Evolutionary conservation across 225 moss, liverwort and hornwort genomes (phyloP).

Genomic region (Straminergon stramineum): DNA sequence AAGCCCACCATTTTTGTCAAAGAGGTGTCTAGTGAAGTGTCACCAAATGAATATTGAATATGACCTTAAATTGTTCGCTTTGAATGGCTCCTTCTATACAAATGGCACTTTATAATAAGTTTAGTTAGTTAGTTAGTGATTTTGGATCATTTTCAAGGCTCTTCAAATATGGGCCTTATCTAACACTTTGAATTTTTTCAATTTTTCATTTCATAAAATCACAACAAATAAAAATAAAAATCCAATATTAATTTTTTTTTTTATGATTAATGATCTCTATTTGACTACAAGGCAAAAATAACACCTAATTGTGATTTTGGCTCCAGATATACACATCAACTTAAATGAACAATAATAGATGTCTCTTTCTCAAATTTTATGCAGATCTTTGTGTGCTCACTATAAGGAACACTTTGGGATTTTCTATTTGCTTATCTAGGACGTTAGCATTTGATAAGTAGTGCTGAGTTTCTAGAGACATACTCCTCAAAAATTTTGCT

Average conservation of each 20-base stretch:
- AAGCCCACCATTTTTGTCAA: not conserved
- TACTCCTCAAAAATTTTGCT: not conserved
- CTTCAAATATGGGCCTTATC: not conserved
- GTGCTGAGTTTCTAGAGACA: not conserved
- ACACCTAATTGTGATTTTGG: not conserved
- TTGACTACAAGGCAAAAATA: not conserved
- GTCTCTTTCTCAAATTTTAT: not conserved
- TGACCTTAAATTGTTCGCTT: not conserved
- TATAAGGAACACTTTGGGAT: not conserved
- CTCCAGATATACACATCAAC: fast-evolving
- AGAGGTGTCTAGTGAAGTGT: not conserved
- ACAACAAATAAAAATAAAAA: not conserved
- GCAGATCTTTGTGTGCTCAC: too few relatives aligned
- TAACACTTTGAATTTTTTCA: not conserved
- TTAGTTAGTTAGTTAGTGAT: not conserved
- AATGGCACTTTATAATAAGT: not conserved
- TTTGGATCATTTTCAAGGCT: not conserved
- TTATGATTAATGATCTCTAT: not conserved
- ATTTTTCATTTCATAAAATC: not conserved
- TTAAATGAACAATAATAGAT: not conserved
- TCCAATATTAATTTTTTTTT: not conserved
- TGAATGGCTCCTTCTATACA: not conserved
- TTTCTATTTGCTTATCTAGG: not conserved
- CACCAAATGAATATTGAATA: not conserved
- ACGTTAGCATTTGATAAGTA: not conserved